phyloP scores from a whole-genome alignment of 2,329 filamentous ascomycete species.

The Neopestalotiopsis sp. region DNA sequence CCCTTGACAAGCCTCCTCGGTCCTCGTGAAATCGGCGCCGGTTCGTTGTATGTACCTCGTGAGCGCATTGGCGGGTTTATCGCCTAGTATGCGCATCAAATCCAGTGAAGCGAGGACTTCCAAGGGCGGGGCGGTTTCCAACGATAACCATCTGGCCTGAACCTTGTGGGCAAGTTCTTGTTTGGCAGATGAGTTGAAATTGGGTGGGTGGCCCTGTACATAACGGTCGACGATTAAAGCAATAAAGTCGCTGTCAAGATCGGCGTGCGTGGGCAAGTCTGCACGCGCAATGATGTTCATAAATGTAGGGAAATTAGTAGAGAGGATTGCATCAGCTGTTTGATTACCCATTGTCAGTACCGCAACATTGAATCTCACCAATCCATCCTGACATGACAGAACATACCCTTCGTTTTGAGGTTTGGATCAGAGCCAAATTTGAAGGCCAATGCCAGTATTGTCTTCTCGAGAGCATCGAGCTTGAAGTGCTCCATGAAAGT shows the following conservation, averaged over 20 bases:
- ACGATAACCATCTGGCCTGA: conserved; percentile 69
- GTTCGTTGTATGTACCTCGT: conserved; percentile 74
- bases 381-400: background rate
- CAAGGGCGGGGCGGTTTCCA: conserved; percentile 69
- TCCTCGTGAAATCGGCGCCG: conserved; percentile 76
- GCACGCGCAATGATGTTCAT: conserved; percentile 75
- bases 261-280: conserved; percentile 66
- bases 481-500: conserved; percentile 97
- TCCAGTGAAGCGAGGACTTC: conserved; percentile 74
- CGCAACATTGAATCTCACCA: background rate
- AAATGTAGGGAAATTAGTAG: conserved; percentile 78
- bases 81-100: conserved; percentile 68
- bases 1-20: conserved; percentile 67
- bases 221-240: conserved; percentile 84
- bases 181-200: conserved; percentile 78
- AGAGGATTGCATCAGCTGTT: conserved; percentile 86
- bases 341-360: conserved; percentile 42
- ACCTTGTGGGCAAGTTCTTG: conserved; percentile 72
- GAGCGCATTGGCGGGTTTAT: conserved; percentile 60
- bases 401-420: conserved; percentile 84
- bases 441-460: conserved; percentile 85
- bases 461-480: conserved; percentile 86
- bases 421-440: conserved; percentile 81
- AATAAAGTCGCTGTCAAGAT: conserved; percentile 72
- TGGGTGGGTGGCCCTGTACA: conserved; percentile 83